Evolutionary conservation across 495 filamentous ascomycete species (phyloP).

Genomic region (Penicillium odoratum): DNA sequence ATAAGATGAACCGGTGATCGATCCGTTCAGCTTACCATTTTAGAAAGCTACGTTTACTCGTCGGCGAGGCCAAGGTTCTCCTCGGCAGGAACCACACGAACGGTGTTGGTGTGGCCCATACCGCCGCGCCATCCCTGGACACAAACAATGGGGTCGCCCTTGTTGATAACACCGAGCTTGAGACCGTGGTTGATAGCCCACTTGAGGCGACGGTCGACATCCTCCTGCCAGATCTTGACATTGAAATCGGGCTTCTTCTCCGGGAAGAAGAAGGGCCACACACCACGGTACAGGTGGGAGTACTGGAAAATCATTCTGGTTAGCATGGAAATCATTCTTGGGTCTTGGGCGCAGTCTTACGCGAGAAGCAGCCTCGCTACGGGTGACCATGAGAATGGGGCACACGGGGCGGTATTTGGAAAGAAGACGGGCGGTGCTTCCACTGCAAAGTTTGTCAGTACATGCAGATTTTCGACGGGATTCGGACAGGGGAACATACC

Average conservation of each 20-base stretch:
- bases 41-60: constrained; percentile 32
- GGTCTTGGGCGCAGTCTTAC: constrained; percentile 38
- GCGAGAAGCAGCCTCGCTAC: constrained; percentile 76
- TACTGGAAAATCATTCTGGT: constrained; percentile 49
- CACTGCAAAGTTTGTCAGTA: constrained; percentile 51
- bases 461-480: constrained; percentile 1
- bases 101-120: constrained; percentile 97
- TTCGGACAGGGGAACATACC: constrained; percentile 42
- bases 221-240: constrained; percentile 89
- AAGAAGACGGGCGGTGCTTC: constrained; percentile 86
- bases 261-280: constrained; percentile 94
- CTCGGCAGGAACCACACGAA: constrained; percentile 67
- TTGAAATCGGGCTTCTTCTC: constrained; percentile 94
- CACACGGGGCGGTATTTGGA: constrained; percentile 98
- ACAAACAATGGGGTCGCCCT: constrained; percentile 85
- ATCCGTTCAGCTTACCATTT: constrained; percentile 19
- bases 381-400: constrained; percentile 97
- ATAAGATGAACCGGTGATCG: constrained; percentile 10
- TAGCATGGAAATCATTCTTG: constrained; percentile 7
- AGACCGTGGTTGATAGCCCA: constrained; percentile 89
- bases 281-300: constrained; percentile 93
- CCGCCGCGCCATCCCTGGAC: constrained; percentile 98
- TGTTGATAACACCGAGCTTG: constrained; percentile 75
- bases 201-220: constrained; percentile 93
- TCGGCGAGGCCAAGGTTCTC: constrained; percentile 57